phyloP scores from a whole-genome alignment of 2,329 filamentous ascomycete genomes.

The Ambrosiella beaveri region DNA sequence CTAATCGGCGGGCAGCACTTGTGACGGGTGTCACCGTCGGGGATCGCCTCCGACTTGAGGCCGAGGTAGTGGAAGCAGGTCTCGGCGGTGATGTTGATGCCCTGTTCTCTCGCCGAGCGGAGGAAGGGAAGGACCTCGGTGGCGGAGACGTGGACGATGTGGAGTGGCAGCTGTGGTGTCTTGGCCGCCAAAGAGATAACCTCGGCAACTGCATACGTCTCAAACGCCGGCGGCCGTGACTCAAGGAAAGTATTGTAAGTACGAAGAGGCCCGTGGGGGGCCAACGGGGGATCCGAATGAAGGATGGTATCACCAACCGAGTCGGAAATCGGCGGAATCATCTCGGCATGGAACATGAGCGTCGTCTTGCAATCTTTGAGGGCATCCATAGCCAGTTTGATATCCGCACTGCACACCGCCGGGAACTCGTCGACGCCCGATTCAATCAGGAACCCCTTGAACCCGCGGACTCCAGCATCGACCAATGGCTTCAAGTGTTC shows the following conservation, averaged over 20 bases:
- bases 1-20: constrained; percentile 94
- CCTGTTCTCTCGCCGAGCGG: constrained; percentile 50
- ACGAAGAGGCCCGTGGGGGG: constrained; percentile 53
- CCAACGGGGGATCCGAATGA: constrained; percentile 48
- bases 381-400: constrained; percentile 61
- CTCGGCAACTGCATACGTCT: constrained; percentile 77
- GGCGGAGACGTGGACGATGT: constrained; percentile 89
- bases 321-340: constrained; percentile 73
- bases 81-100: constrained; percentile 79
- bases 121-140: constrained; percentile 72
- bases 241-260: constrained; percentile 81
- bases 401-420: constrained; percentile 64
- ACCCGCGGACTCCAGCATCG: constrained; percentile 72
- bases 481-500: constrained; percentile 64
- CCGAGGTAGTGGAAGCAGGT: constrained; percentile 93
- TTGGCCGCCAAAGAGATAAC: constrained; percentile 67
- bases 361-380: constrained; percentile 71
- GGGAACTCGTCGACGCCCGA: constrained; percentile 96
- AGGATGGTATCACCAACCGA: constrained; percentile 67
- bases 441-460: constrained; percentile 96
- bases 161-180: constrained; percentile 67
- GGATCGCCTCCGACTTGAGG: constrained; percentile 64
- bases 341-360: constrained; percentile 98
- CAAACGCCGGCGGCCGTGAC: constrained; percentile 75
- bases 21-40: constrained; percentile 73